Percentiles rank a stretch among this genome's conserved stretches.
phyloP scores from a whole-genome alignment of 345 rosid species.

The Erodium maritimum region DNA sequence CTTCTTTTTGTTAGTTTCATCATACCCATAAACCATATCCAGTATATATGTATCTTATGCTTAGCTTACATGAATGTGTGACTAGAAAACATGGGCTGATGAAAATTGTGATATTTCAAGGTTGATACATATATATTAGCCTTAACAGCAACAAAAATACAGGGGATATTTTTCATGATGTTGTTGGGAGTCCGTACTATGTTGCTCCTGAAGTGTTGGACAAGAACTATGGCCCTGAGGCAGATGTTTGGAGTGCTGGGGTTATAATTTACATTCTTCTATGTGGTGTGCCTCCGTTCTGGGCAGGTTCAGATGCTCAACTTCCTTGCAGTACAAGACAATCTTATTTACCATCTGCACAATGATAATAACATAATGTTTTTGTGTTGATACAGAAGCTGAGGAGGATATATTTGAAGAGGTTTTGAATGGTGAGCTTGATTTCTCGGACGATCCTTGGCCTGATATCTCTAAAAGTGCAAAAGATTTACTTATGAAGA shows the following conservation, averaged over 20 bases:
- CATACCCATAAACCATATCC: background rate
- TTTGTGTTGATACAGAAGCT: conserved; percentile 28
- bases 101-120: no score
- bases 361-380: background rate
- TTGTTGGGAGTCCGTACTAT: conserved; percentile 90
- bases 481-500: conserved; percentile 63
- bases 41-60: background rate
- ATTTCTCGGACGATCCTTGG: conserved; percentile 84
- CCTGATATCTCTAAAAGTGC: conserved; percentile 70
- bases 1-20: background rate
- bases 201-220: conserved; percentile 78
- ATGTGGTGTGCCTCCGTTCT: conserved; percentile 84
- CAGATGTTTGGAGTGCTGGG: conserved; percentile 95
- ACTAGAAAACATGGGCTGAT: no score
- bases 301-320: conserved; percentile 61
- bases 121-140: no score
- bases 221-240: conserved; percentile 64
- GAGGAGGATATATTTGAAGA: conserved; percentile 73
- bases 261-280: conserved; percentile 76
- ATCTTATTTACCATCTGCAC: background rate
- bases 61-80: no score
- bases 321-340: background rate
- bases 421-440: conserved; percentile 66
- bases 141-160: conserved; percentile 5
- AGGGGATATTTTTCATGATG: conserved; percentile 67